Evolutionary conservation across 106 monocot species (phyloP).

Genomic region (Triglochin maritima): DNA sequence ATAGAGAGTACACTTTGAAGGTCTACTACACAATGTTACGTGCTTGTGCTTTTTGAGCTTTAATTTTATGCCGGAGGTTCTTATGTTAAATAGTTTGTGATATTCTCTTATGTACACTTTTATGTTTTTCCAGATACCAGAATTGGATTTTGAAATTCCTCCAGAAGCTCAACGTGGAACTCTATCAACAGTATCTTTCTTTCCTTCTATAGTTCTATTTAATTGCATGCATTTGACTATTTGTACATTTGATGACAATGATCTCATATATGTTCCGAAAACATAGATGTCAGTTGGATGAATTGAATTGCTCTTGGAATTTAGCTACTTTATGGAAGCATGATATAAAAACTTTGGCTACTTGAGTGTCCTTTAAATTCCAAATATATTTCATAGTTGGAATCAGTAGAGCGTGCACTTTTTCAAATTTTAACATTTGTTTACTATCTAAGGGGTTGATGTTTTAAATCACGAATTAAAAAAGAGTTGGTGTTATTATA

Average conservation of each 20-base stretch:
- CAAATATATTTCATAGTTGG: neutral
- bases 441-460: too few relatives aligned
- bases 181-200: conserved; percentile 64
- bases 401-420: neutral
- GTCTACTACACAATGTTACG: too few relatives aligned
- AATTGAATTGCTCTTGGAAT: neutral
- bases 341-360: neutral
- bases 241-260: neutral
- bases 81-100: too few relatives aligned
- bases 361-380: neutral
- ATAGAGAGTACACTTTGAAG: too few relatives aligned
- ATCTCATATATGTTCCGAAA: neutral
- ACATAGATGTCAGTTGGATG: neutral
- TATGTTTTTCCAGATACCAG: conserved; percentile 63
- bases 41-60: too few relatives aligned
- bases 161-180: conserved; percentile 90
- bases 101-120: neutral
- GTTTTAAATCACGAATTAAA: too few relatives aligned
- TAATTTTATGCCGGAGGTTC: too few relatives aligned
- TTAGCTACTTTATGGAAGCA: neutral
- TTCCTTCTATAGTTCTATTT: neutral
- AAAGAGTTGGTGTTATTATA: too few relatives aligned
- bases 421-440: too few relatives aligned
- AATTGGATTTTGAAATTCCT: conserved; percentile 98
- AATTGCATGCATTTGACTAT: neutral